Evolutionary conservation across 2,329 filamentous ascomycete species (phyloP).

Genomic region (Verruconis gallopava): DNA sequence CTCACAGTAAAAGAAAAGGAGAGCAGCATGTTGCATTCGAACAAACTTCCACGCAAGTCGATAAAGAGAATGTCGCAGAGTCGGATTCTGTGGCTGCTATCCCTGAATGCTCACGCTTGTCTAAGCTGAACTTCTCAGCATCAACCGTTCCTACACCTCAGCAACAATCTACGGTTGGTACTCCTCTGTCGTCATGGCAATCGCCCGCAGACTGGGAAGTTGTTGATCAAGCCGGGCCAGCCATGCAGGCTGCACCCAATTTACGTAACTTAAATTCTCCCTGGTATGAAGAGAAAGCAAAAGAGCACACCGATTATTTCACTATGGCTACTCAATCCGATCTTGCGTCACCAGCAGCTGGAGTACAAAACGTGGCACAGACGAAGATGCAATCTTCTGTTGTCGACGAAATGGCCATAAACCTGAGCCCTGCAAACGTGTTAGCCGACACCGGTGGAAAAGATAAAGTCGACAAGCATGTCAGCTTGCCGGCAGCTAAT

Average conservation of each 20-base stretch:
- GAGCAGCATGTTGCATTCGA: neutral
- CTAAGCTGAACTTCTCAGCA: neutral
- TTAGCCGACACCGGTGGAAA: no score
- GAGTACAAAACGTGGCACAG: neutral
- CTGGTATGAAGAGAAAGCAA: conserved; percentile 17
- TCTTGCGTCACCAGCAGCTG: neutral
- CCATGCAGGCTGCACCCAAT: conserved; percentile 18
- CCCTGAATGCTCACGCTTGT: no score
- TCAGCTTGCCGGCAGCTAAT: no score
- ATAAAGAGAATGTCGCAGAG: neutral
- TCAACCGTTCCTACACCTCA: neutral
- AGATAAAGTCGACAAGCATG: no score
- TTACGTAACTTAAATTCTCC: conserved; percentile 28
- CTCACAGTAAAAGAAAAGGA: neutral
- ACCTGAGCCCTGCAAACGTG: no score
- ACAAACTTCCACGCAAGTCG: neutral
- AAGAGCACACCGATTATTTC: conserved; percentile 17
- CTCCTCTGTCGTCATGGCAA: conserved; percentile 5
- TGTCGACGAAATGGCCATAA: no score
- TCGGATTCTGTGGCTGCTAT: no score
- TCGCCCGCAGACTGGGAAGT: conserved; percentile 5
- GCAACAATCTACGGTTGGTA: neutral
- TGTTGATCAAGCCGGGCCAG: neutral
- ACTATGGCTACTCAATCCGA: neutral
- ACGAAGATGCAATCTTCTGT: neutral